phyloP scores from a whole-genome alignment of 2,329 filamentous ascomycete genomes.

The Penicillium sp. region DNA sequence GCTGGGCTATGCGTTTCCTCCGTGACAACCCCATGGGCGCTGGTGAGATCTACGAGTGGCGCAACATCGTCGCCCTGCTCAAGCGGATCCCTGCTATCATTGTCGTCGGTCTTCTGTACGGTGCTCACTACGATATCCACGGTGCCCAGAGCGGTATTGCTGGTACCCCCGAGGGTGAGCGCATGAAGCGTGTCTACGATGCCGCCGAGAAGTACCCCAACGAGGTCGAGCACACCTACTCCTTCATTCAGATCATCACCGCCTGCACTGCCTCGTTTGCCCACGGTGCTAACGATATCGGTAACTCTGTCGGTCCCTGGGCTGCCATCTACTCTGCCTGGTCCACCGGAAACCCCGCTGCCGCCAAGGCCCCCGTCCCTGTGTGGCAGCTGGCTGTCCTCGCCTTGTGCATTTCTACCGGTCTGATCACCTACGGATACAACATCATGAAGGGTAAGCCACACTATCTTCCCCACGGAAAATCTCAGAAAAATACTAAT shows the following conservation, averaged over 20 bases:
- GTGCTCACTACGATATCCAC: conserved; percentile 81
- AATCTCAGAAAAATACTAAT: conserved; percentile 18
- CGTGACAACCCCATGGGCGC: conserved; percentile 73
- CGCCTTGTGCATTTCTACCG: conserved; percentile 64
- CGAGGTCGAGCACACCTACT: conserved; percentile 66
- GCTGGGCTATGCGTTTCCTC: conserved; percentile 79
- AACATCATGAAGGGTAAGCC: conserved; percentile 77
- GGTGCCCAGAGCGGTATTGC: conserved; percentile 70
- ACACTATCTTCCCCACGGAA: not conserved
- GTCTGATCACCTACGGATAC: conserved; percentile 75
- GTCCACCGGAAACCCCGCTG: conserved; percentile 63
- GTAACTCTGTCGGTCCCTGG: conserved; percentile 71
- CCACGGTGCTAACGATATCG: conserved; percentile 77
- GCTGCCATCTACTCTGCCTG: conserved; percentile 71
- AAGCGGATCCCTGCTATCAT: conserved; percentile 72
- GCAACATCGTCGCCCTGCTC: conserved; percentile 66
- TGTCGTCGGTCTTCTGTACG: conserved; percentile 68
- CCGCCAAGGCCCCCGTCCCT: conserved; percentile 67
- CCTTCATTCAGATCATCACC: conserved; percentile 59
- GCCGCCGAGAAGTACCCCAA: conserved; percentile 68
- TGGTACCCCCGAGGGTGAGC: conserved; percentile 72
- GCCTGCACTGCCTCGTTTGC: conserved; percentile 57
- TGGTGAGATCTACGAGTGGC: conserved; percentile 72
- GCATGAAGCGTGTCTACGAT: conserved; percentile 70
- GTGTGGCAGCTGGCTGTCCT: conserved; percentile 77